Evolutionary conservation across 2,329 filamentous ascomycete species (phyloP), one percentile per base, ranked within the genome.

Genomic region (Fusarium sp.): DNA sequence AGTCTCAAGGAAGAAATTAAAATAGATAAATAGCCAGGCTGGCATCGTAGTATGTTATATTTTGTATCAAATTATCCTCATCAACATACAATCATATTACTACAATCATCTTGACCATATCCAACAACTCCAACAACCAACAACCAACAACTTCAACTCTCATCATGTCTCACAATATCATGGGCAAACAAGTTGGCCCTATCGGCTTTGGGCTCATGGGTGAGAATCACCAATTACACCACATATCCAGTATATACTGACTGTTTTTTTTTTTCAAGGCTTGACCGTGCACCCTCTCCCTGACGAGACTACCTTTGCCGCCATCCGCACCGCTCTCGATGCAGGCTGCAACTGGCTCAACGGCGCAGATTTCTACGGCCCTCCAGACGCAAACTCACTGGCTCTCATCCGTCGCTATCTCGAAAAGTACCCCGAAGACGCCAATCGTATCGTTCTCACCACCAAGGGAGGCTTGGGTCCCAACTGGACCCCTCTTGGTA

Each of bases 341-440:
- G 66, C 71, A 6, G 78, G 81, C 53, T 78, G 77, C 48, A 68
- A 71, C 56, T 81, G 82, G 58, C 88, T 87, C 84, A 88, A 89
- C 68, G 86, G 80, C 26, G 87, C 83, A 65, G 85, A 89, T 70
- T 83, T 89, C 73, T 91, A 91, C 75, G 88, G 88, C 26, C 76
- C 79, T 1, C 82, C 82, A 3, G 78, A 83, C 15, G 79, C 79
- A 69, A 88, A 89, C 77, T 80, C 77, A 55, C 84, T 87, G 52
- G 81, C 83, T 47, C 79, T 90, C 26, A 76, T 90, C n/a, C 81
- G 85, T 53, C 79, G 82, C 21, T 90, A 90, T 76, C 88, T 90
- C 70, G 81, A 80, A 32, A 80, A 83, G 64, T 84, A 89, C 73
- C 88, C 88, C 1, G 84, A 87, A 60, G 85, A 89, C 62, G 86